phyloP scores from a whole-genome alignment of 208 protist species.

The Leishmania martiniquensis region DNA sequence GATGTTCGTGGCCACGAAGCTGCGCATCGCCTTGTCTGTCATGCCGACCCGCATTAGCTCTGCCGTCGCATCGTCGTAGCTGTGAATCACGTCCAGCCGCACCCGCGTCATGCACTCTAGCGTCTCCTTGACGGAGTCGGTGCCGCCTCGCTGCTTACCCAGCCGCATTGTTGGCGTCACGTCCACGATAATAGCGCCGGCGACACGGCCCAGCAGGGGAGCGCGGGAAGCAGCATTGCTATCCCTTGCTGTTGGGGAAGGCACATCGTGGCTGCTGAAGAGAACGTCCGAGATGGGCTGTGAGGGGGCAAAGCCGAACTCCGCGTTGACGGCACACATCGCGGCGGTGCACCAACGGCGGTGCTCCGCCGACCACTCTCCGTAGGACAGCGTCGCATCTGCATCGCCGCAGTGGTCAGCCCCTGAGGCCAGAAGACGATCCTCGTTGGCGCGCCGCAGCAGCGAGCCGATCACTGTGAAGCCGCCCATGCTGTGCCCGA shows the following conservation, averaged over 20 bases:
- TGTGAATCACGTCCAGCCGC: slow-evolving; percentile 54
- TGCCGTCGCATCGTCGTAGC: slow-evolving; percentile 41
- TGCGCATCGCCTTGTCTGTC: slow-evolving; percentile 59
- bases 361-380: slow-evolving; percentile 27
- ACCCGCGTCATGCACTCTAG: slow-evolving; percentile 65
- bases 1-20: slow-evolving; percentile 85
- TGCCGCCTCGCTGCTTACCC: slow-evolving; percentile 23
- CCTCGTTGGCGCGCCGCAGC: slow-evolving; percentile 81
- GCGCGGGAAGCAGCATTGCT: slow-evolving; percentile 19
- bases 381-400: slow-evolving; percentile 1
- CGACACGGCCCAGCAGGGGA: slow-evolving; percentile 39
- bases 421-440: slow-evolving; percentile 35
- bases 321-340: slow-evolving; percentile 72
- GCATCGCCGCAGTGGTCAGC: slow-evolving; percentile 18
- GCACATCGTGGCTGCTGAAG: slow-evolving; percentile 25
- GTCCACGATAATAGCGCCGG: slow-evolving; percentile 81
- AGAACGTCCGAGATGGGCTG: slow-evolving; percentile 51
- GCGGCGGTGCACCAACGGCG: slow-evolving; percentile 24
- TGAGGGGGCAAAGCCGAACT: slow-evolving; percentile 48
- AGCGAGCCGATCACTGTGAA: slow-evolving; percentile 69
- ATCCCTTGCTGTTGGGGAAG: background rate
- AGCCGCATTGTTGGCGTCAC: slow-evolving; percentile 57
- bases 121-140: slow-evolving; percentile 37
- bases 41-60: slow-evolving; percentile 71
- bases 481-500: slow-evolving; percentile 92